Evolutionary conservation across 352 stramenopile genomes (phyloP), one percentile per base, ranked within the genome.

Genomic region (Thalassiosira allenii): DNA sequence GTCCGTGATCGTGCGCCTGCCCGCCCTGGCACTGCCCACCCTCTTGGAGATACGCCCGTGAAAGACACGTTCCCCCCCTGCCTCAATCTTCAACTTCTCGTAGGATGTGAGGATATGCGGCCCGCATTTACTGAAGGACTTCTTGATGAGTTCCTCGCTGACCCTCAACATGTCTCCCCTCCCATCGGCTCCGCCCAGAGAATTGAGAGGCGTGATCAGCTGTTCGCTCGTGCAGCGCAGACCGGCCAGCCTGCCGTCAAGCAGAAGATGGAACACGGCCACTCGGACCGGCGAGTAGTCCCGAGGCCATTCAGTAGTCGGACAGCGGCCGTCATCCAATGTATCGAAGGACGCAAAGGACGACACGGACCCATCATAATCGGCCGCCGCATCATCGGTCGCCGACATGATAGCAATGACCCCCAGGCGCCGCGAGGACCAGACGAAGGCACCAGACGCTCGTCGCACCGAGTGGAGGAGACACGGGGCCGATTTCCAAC

Each of bases 161-260:
- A 54, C 44, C 4, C 9, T 9, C 4, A 54, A 20, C 11, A 53
- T 2, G 12, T 8, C 30, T 2, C 22, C 33, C 30, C 58, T 14
- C n/a, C 58, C 58, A 67, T 53, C 33, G 27, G 9, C 2, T 37
- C 58, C 33, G 4, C 58, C 58, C 11, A 52, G 30, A 17, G 58
- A 67, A 29, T 67, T 67, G 6, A 67, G n/a, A 14, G 58, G 58
- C 8, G 58, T 67, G 22, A 67, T 27, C 23, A 67, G 33, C 33
- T 67, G 58, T 5, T 67, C 33, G 58, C 32, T 32, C 1, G 5
- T 52, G 58, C 58, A 67, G n/a, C 58, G 30, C 25, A 67, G 3
- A 12, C 33, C 9, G 30, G 8, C 37, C 27, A 67, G 9, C 6
- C 22, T 22, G 23, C 22, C 56, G 44, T 44, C 4, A 5, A 8